These are phyloP conservation scores for Hexamita inflata DNA, from an alignment of 208 protist genomes.

Conservation along the genomic window DNA sequence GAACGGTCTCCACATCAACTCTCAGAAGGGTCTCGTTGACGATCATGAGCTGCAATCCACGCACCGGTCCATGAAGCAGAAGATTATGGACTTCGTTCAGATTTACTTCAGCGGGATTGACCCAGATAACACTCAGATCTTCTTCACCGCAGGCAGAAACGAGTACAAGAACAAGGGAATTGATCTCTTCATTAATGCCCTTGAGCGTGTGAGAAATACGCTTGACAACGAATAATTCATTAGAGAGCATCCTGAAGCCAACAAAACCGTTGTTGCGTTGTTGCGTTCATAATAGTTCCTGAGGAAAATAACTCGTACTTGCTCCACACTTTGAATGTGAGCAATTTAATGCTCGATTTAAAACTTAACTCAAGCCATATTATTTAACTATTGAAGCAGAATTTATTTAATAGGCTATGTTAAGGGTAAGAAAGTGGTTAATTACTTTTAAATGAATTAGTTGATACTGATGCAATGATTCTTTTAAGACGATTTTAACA, in stretches of 20 bases:
- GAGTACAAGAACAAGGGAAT: slow-evolving; percentile 27
- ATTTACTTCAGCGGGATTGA: neutral
- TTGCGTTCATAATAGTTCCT: slow-evolving; percentile 16
- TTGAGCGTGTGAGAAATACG: neutral
- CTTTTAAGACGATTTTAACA: too few relatives aligned
- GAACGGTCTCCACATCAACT: neutral
- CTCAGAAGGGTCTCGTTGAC: neutral
- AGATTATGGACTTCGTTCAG: slow-evolving; percentile 11
- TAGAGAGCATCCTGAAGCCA: neutral
- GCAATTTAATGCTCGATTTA: too few relatives aligned
- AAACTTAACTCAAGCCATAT: too few relatives aligned
- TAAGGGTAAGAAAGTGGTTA: too few relatives aligned
- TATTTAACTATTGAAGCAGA: too few relatives aligned
- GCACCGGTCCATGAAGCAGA: neutral
- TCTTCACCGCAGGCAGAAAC: slow-evolving; percentile 9
- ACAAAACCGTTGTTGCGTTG: too few relatives aligned
- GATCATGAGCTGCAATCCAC: too few relatives aligned
- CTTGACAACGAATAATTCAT: neutral
- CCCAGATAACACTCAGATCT: slow-evolving; percentile 1
- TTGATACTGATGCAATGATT: too few relatives aligned
- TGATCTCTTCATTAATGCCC: slow-evolving; percentile 18
- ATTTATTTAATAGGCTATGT: too few relatives aligned
- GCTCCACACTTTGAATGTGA: too few relatives aligned
- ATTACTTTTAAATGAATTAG: too few relatives aligned
- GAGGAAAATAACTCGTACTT: too few relatives aligned